Percentiles rank a stretch among this genome's conserved stretches.
Evolutionary conservation across 495 filamentous ascomycete genomes (phyloP).

Genomic region (Annulohypoxylon moriforme): DNA sequence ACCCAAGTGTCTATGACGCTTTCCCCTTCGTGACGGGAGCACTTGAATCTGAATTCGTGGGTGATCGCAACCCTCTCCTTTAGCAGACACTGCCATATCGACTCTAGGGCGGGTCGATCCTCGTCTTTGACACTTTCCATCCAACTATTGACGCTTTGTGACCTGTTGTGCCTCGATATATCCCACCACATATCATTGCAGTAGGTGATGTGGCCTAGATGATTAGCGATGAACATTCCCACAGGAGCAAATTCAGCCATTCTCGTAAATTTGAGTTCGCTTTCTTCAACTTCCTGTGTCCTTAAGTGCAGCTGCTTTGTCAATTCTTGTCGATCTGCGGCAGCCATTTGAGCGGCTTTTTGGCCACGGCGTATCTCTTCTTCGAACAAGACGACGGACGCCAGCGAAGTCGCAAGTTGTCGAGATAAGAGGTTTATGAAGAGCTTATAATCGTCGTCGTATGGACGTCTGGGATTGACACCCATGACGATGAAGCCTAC

Average conservation of each 20-base stretch:
- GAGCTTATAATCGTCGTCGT: constrained; percentile 75
- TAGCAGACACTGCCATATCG: constrained; percentile 69
- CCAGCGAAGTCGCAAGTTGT: constrained; percentile 76
- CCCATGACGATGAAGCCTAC: constrained; percentile 78
- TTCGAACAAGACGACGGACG: constrained; percentile 77
- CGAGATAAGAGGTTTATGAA: constrained; percentile 76
- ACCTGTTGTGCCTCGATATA: constrained; percentile 68
- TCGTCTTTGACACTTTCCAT: constrained; percentile 73
- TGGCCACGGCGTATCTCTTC: constrained; percentile 77
- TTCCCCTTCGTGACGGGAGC: constrained; percentile 66
- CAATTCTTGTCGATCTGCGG: constrained; percentile 72
- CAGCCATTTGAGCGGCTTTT: constrained; percentile 71
- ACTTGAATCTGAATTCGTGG: constrained; percentile 75
- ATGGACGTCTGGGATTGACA: constrained; percentile 73
- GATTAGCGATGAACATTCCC: constrained; percentile 77
- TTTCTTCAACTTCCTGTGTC: constrained; percentile 75
- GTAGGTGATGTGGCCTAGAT: constrained; percentile 70
- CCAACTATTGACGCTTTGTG: constrained; percentile 66
- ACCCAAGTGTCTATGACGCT: constrained; percentile 77
- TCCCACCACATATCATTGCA: constrained; percentile 80
- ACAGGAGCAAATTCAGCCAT: constrained; percentile 81
- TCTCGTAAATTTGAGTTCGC: constrained; percentile 76
- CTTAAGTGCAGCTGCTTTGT: constrained; percentile 72
- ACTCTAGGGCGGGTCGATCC: constrained; percentile 64
- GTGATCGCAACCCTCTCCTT: constrained; percentile 66